phyloP scores from a whole-genome alignment of 805 yeast genomes.

The Cyberlindnera bimundalis region DNA sequence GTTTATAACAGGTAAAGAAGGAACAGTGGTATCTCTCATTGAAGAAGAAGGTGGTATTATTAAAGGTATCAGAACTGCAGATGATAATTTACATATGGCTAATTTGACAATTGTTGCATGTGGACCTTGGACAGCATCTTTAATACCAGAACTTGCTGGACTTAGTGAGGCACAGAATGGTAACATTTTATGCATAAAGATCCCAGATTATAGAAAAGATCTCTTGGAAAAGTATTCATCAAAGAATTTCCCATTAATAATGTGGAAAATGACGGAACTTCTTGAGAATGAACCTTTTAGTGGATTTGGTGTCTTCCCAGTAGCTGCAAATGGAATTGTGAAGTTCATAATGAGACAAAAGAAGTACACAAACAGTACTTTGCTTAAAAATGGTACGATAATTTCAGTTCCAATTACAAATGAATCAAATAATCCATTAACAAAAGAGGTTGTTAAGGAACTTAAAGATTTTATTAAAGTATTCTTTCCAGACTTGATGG shows the following conservation, averaged over 20 bases:
- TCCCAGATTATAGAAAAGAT: constrained; percentile 35
- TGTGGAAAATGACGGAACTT: constrained; percentile 34
- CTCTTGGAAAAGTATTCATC: constrained; percentile 31
- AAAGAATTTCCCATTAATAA: constrained; percentile 31
- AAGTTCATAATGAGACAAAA: constrained; percentile 36
- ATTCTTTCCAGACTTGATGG: constrained; percentile 21
- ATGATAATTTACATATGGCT: constrained; percentile 24
- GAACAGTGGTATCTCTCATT: constrained; percentile 26
- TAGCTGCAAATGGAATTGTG: constrained; percentile 30
- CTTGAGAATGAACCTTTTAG: constrained; percentile 30
- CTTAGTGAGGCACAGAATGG: constrained; percentile 37
- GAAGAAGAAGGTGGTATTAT: constrained; percentile 11
- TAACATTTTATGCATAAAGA: constrained; percentile 33
- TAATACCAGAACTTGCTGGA: constrained; percentile 29
- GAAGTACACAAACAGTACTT: constrained; percentile 32
- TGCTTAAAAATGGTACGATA: constrained; percentile 19
- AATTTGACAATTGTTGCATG: constrained; percentile 19
- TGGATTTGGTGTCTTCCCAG: constrained; percentile 36
- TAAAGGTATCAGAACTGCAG: constrained; percentile 25
- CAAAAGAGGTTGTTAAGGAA: constrained; percentile 28
- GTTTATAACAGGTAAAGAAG: constrained; percentile 31
- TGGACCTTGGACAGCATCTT: constrained; percentile 26
- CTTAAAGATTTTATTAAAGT: constrained; percentile 19
- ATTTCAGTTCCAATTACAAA: constrained; percentile 33
- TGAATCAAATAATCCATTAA: constrained; percentile 22